phyloP scores from a whole-genome alignment of 176 grass and related monocot species.

The Avena sativa region DNA sequence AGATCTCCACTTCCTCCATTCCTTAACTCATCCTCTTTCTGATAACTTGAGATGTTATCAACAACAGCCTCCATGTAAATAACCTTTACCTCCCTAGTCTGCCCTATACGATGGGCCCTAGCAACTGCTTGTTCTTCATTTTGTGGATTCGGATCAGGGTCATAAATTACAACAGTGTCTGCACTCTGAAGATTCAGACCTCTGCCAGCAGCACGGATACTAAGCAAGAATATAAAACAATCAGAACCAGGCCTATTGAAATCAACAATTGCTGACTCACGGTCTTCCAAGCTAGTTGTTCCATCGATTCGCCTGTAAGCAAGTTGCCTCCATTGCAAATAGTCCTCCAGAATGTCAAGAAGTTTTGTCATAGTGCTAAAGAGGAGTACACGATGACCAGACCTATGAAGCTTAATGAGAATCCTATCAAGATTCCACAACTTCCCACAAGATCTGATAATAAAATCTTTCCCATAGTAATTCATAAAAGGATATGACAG shows the following conservation, averaged over 20 bases:
- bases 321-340: slow-evolving; percentile 88
- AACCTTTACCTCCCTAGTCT: slow-evolving; percentile 98
- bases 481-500: slow-evolving; percentile 85
- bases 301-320: slow-evolving; percentile 96
- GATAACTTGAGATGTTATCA: slow-evolving; percentile 94
- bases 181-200: slow-evolving; percentile 99
- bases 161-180: slow-evolving; percentile 99
- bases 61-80: slow-evolving; percentile 99
- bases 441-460: slow-evolving; percentile 96
- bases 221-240: slow-evolving; percentile 99
- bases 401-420: slow-evolving; percentile 89
- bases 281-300: slow-evolving; percentile 94
- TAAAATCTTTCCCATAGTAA: slow-evolving; percentile 78
- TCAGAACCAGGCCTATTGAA: slow-evolving; percentile 93
- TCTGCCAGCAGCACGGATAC: slow-evolving; percentile 97
- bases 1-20: slow-evolving; percentile 73
- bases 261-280: slow-evolving; percentile 92
- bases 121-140: slow-evolving; percentile 99
- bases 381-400: slow-evolving; percentile 94
- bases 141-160: slow-evolving; percentile 97
- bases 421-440: slow-evolving; percentile 99
- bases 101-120: slow-evolving; percentile 98
- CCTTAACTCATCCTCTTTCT: slow-evolving; percentile 98
- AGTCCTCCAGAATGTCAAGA: slow-evolving; percentile 98
- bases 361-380: slow-evolving; percentile 99